These are phyloP conservation scores for Apiospora arundinis DNA, from an alignment of 2,329 filamentous ascomycete genomes.

Conservation along the genomic window DNA sequence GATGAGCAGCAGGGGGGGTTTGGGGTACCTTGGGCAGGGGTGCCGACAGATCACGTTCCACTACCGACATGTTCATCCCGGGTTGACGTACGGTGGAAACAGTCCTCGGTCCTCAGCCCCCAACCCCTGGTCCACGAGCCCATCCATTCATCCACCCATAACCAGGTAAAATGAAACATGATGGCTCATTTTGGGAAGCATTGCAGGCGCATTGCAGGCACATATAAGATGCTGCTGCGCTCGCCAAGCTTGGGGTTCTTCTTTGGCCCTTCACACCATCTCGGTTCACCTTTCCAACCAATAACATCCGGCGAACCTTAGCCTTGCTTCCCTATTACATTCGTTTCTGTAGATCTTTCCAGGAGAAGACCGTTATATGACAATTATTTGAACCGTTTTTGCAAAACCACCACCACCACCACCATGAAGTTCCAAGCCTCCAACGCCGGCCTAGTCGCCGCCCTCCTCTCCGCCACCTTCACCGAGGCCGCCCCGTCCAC, in stretches of 20 bases:
- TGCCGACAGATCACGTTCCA: not conserved
- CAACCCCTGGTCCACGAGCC: not conserved
- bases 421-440: constrained; percentile 13
- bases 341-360: constrained; percentile 18
- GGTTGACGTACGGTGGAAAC: not conserved
- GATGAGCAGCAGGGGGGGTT: not conserved
- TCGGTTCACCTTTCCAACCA: constrained; percentile 1
- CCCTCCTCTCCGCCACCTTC: constrained; percentile 2
- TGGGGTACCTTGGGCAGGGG: not conserved
- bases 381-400: not conserved
- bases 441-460: constrained; percentile 13
- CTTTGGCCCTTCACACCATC: not conserved
- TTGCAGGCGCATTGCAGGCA: not conserved
- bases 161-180: not conserved
- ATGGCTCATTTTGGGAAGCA: not conserved
- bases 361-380: not conserved
- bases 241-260: constrained; percentile 1
- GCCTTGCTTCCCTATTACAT: constrained; percentile 14
- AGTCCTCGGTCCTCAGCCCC: not conserved
- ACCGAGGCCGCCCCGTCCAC: not conserved
- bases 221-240: not conserved
- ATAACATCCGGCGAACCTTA: not conserved
- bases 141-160: not conserved
- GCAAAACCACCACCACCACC: not conserved
- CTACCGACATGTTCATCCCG: not conserved